Percentiles rank a stretch among this genome's conserved stretches.
Evolutionary conservation across 176 grass and related monocot species (phyloP).

Genomic region (Zoysia pacifica): DNA sequence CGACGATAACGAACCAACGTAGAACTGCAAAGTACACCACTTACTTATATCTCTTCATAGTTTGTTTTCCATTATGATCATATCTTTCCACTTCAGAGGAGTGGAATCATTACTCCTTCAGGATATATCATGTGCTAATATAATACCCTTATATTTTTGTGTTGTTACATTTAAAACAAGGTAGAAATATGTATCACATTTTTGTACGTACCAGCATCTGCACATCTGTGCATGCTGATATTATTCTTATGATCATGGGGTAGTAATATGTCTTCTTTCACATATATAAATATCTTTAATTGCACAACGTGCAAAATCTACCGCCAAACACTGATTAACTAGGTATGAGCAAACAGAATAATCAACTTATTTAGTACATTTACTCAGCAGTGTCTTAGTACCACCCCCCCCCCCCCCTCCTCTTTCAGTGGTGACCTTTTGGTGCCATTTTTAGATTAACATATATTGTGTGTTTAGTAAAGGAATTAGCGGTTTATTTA

Average conservation of each 20-base stretch:
- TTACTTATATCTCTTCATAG: constrained; percentile 18
- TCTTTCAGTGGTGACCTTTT: neutral
- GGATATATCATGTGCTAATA: constrained; percentile 27
- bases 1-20: constrained; percentile 87
- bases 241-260: constrained; percentile 18
- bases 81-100: constrained; percentile 34
- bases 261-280: neutral
- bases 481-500: too few relatives aligned
- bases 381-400: constrained; percentile 6
- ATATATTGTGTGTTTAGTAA: neutral
- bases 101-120: constrained; percentile 14
- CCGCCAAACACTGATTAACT: neutral
- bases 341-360: neutral
- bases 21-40: constrained; percentile 79
- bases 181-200: neutral
- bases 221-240: constrained; percentile 11
- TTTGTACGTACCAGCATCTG: constrained; percentile 3
- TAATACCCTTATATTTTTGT: neutral
- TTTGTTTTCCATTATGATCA: constrained; percentile 10
- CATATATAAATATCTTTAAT: constrained; percentile 7
- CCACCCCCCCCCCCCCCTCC: neutral
- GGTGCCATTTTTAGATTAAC: constrained; percentile 6
- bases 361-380: too few relatives aligned
- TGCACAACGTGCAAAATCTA: neutral
- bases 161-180: neutral